A percentile compares a stretch with the other conserved stretches of the same genome.
These are phyloP conservation scores for Psilocybe azurescens DNA, from an alignment of 768 basidiomycete species.

Conservation along the genomic window DNA sequence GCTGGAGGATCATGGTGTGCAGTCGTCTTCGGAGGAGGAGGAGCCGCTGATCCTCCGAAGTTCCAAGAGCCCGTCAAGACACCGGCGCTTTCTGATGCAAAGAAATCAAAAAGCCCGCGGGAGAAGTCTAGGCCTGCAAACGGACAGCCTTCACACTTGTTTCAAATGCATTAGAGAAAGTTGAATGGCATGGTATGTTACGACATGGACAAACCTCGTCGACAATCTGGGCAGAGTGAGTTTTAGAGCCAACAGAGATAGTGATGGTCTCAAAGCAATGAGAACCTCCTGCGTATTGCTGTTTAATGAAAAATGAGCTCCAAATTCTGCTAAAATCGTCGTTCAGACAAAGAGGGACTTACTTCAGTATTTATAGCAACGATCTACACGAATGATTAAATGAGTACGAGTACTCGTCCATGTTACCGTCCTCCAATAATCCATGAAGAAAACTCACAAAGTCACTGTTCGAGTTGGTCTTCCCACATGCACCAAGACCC, in stretches of 20 bases:
- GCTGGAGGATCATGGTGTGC: constrained; percentile 15
- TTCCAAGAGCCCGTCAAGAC: constrained; percentile 63
- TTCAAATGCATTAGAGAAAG: constrained; percentile 2
- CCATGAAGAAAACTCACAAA: constrained; percentile 30
- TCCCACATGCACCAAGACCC: constrained; percentile 38
- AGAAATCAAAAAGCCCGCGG: constrained; percentile 60
- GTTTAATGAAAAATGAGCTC: neutral
- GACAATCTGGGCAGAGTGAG: constrained; percentile 51
- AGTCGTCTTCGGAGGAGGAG: constrained; percentile 5
- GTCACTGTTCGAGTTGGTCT: constrained; percentile 29
- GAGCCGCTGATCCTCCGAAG: constrained; percentile 35
- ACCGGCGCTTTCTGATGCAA: constrained; percentile 50
- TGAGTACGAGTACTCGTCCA: neutral
- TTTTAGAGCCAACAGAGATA: constrained; percentile 54
- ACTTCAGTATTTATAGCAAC: constrained; percentile 30
- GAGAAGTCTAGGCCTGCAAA: constrained; percentile 68
- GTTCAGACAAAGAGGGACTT: constrained; percentile 5
- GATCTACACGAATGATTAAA: constrained; percentile 18
- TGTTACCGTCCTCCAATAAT: neutral
- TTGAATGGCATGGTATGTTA: neutral
- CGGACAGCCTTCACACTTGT: constrained; percentile 48
- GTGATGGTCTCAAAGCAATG: constrained; percentile 61
- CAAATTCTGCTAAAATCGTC: neutral
- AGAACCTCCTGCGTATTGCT: constrained; percentile 30
- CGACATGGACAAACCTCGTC: constrained; percentile 51